Conservation (phyloP, 352 stramenopile species). For the Phytopythium mirpurense region DNA sequence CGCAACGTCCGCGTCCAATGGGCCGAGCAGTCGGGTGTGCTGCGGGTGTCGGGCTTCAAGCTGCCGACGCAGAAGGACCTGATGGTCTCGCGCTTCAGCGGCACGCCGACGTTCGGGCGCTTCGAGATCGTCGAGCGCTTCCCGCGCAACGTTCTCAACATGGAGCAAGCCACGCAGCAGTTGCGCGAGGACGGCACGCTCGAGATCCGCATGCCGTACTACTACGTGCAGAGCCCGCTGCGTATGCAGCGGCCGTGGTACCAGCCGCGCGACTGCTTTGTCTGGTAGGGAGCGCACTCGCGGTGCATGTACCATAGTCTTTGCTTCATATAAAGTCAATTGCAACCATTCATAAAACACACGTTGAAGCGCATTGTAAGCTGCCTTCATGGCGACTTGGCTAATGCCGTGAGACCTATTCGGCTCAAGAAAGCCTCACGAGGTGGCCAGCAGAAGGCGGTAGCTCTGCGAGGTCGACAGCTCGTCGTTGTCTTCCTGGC, state of each 20-base stretch:
- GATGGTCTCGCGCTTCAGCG: constrained; percentile 44
- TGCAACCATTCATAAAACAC: no score
- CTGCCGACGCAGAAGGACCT: constrained; percentile 54
- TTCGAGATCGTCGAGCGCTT: constrained; percentile 64
- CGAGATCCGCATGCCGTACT: constrained; percentile 55
- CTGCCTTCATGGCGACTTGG: neutral
- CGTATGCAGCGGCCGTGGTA: constrained; percentile 30
- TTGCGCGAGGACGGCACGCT: constrained; percentile 40
- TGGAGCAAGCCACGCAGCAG: constrained; percentile 51
- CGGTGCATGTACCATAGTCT: constrained; percentile 4
- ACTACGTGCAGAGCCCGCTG: constrained; percentile 21
- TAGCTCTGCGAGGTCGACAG: constrained; percentile 5
- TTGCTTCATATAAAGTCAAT: neutral
- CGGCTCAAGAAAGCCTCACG: neutral
- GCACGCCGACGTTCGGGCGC: constrained; percentile 49
- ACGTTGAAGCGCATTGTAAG: neutral
- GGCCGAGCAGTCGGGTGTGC: constrained; percentile 27
- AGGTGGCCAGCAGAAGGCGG: neutral
- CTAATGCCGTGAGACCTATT: neutral
- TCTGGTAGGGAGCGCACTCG: constrained; percentile 20
- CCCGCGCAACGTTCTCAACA: constrained; percentile 30
- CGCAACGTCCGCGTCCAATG: constrained; percentile 37
- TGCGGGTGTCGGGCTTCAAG: constrained; percentile 46
- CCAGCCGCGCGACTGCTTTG: constrained; percentile 30
- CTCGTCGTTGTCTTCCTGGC: neutral